A percentile compares a stretch with the other conserved stretches of the same genome.
Conservation (phyloP, 1,284 basidiomycete genomes). For the Marasmius sp. region DNA sequence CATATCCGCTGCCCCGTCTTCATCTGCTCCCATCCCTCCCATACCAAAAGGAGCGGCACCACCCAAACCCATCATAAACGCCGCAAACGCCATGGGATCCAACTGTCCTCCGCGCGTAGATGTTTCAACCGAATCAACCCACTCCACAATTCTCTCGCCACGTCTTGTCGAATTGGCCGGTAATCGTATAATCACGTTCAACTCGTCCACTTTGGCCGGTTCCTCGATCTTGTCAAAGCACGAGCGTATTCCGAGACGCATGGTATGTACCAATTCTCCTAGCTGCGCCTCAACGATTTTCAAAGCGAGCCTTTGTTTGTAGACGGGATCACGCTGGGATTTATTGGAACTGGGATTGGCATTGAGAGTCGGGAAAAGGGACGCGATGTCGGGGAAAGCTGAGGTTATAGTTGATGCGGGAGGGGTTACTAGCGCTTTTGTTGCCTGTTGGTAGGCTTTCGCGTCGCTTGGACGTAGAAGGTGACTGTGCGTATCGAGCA, state of each 20-base stretch:
- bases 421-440: constrained; percentile 33
- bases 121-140: constrained; percentile 52
- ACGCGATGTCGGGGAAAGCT: background rate
- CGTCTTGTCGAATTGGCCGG: constrained; percentile 35
- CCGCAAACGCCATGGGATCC: constrained; percentile 60
- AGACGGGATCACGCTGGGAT: background rate
- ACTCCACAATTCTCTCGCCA: constrained; percentile 45
- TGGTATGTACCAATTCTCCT: constrained; percentile 38
- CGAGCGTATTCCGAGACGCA: constrained; percentile 40
- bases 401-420: constrained; percentile 20
- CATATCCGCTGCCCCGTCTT: constrained; percentile 46
- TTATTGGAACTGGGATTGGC: background rate
- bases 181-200: constrained; percentile 46
- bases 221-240: constrained; percentile 51
- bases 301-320: constrained; percentile 27
- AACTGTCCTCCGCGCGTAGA: constrained; percentile 32
- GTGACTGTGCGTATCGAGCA: constrained; percentile 47
- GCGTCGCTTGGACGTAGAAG: constrained; percentile 60
- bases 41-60: constrained; percentile 33
- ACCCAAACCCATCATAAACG: constrained; percentile 63
- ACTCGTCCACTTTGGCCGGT: constrained; percentile 34
- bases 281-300: constrained; percentile 53
- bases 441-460: constrained; percentile 42
- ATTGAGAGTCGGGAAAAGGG: background rate
- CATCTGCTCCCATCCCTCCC: constrained; percentile 20